Evolutionary conservation across 164 flowering plant genomes (phyloP).

Genomic region (Piper betle): DNA sequence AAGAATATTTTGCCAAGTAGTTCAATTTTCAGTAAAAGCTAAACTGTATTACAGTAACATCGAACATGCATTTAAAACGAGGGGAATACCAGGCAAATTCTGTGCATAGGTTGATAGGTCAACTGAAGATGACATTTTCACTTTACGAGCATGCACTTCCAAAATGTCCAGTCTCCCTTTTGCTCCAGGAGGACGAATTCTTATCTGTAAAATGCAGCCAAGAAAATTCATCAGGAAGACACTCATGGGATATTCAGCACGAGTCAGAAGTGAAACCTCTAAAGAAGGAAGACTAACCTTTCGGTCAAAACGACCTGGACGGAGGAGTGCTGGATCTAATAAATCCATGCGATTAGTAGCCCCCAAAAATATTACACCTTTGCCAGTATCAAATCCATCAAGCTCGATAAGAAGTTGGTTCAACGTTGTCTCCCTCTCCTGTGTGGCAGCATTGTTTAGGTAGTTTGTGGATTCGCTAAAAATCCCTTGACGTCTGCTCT

Average conservation of each 20-base stretch:
- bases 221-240: background rate
- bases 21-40: background rate
- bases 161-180: slow-evolving; percentile 81
- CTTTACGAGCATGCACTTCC: slow-evolving; percentile 88
- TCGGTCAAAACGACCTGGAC: slow-evolving; percentile 98
- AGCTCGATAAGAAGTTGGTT: slow-evolving; percentile 95
- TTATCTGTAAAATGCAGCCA: slow-evolving; percentile 34
- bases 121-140: slow-evolving; percentile 83
- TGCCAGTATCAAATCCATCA: slow-evolving; percentile 98
- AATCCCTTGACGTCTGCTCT: slow-evolving; percentile 78
- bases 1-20: background rate
- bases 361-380: slow-evolving; percentile 93
- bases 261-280: background rate
- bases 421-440: slow-evolving; percentile 94
- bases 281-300: slow-evolving; percentile 43
- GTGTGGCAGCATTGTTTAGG: slow-evolving; percentile 83
- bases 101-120: slow-evolving; percentile 74
- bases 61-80: background rate
- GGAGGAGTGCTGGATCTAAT: slow-evolving; percentile 96
- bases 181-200: slow-evolving; percentile 79
- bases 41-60: no score
- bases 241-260: background rate
- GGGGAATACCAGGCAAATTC: slow-evolving; percentile 67
- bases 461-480: slow-evolving; percentile 45
- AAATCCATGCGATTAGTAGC: slow-evolving; percentile 94